These are phyloP conservation scores for Graphilbum sp. DNA, from an alignment of 2,329 filamentous ascomycete species.

Conservation along the genomic window DNA sequence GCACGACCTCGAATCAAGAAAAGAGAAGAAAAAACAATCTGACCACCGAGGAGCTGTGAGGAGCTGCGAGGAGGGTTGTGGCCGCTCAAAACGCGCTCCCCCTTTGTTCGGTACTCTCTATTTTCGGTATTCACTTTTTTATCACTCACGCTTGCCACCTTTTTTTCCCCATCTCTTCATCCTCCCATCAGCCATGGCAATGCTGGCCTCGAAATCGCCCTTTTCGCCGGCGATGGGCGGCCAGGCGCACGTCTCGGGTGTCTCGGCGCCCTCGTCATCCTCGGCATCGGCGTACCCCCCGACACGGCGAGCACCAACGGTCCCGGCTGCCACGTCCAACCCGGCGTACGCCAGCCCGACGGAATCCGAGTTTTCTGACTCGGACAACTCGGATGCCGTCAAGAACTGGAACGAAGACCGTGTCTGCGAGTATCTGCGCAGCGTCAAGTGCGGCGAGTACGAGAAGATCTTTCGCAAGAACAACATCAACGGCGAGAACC, in stretches of 20 bases:
- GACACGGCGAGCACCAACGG: conserved; percentile 32
- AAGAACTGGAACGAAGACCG: conserved; percentile 84
- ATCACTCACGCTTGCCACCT: too few species aligned
- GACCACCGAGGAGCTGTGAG: too few species aligned
- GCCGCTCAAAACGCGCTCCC: too few species aligned
- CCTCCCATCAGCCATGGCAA: too few species aligned
- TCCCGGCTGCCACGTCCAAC: conserved; percentile 23
- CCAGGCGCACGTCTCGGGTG: conserved; percentile 22
- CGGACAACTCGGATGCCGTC: conserved; percentile 57
- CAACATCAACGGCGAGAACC: conserved; percentile 92
- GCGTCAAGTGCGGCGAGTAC: conserved; percentile 87
- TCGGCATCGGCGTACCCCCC: conserved; percentile 30
- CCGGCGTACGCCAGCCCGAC: conserved; percentile 66
- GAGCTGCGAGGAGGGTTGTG: too few species aligned
- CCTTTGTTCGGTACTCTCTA: too few species aligned
- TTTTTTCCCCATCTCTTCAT: too few species aligned
- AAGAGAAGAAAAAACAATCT: too few species aligned
- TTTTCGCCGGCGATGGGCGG: conserved; percentile 42
- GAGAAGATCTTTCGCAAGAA: conserved; percentile 72
- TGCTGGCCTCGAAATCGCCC: conserved; percentile 60
- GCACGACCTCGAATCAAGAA: too few species aligned
- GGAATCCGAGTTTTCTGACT: conserved; percentile 82
- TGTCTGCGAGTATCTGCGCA: conserved; percentile 80
- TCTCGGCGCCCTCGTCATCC: conserved; percentile 27
- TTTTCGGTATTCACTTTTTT: too few species aligned